Evolutionary conservation across 73 alveolate genomes (phyloP).

Genomic region (Symbiodinium pilosum): DNA sequence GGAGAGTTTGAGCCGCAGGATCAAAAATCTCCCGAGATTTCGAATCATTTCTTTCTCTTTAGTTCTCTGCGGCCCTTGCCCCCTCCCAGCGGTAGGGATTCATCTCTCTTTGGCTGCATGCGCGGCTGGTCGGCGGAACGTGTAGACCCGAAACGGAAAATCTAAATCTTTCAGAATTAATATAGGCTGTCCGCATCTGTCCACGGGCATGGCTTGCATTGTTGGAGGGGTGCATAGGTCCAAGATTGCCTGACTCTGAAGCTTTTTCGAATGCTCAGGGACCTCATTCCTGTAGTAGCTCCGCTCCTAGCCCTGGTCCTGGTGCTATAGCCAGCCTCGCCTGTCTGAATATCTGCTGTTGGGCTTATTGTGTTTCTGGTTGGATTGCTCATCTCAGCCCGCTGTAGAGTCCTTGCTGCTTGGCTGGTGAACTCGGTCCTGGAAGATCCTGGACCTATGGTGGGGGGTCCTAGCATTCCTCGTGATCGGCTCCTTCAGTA

Average conservation of each 20-base stretch:
- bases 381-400: not conserved
- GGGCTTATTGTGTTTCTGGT: not conserved
- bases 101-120: too few species aligned
- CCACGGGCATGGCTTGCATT: not conserved
- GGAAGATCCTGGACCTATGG: not conserved
- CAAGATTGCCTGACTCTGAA: not conserved
- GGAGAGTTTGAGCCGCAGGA: too few species aligned
- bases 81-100: too few species aligned
- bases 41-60: too few species aligned
- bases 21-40: too few species aligned
- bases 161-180: too few species aligned
- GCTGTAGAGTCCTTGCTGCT: not conserved
- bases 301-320: not conserved
- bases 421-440: not conserved
- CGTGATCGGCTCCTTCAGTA: not conserved
- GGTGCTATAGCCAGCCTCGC: slow-evolving; percentile 4
- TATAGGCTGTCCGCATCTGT: too few species aligned
- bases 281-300: not conserved
- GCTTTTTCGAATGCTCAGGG: slow-evolving; percentile 29
- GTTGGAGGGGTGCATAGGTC: not conserved
- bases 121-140: too few species aligned
- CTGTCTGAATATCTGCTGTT: not conserved
- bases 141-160: too few species aligned
- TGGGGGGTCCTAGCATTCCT: not conserved
- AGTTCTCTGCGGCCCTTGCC: too few species aligned